phyloP scores from a whole-genome alignment of 2,329 filamentous ascomycete species.

The Phaeosphaeriaceae sp. region DNA sequence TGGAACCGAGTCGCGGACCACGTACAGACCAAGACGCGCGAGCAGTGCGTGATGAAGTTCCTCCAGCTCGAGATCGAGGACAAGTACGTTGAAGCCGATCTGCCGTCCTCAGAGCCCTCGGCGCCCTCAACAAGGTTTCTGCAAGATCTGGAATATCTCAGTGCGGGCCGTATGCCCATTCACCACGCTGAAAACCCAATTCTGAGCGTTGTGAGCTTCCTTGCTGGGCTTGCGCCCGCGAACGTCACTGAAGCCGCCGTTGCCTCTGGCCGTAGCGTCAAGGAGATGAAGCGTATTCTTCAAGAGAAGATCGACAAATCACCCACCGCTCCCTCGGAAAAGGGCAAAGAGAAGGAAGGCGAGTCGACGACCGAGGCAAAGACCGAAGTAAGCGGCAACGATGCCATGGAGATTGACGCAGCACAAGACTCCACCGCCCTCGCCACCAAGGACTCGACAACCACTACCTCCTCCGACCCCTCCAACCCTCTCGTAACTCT shows the following conservation, averaged over 20 bases:
- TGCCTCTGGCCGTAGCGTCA: slow-evolving; percentile 85
- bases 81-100: slow-evolving; percentile 88
- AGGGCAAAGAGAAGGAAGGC: slow-evolving; percentile 68
- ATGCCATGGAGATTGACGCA: slow-evolving; percentile 67
- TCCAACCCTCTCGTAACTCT: slow-evolving; percentile 69
- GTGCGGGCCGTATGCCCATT: slow-evolving; percentile 82
- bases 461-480: slow-evolving; percentile 13
- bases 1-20: slow-evolving; percentile 94
- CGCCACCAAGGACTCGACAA: slow-evolving; percentile 28
- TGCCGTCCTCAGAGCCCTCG: slow-evolving; percentile 54
- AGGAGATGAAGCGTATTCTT: slow-evolving; percentile 82
- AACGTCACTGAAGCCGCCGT: slow-evolving; percentile 78
- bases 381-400: slow-evolving; percentile 56
- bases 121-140: slow-evolving; percentile 54
- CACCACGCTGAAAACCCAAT: slow-evolving; percentile 94
- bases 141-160: slow-evolving; percentile 67
- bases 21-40: slow-evolving; percentile 87
- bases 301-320: slow-evolving; percentile 77
- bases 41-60: slow-evolving; percentile 97
- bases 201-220: slow-evolving; percentile 93
- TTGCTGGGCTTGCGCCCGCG: slow-evolving; percentile 89
- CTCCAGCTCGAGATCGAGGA: slow-evolving; percentile 96
- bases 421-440: slow-evolving; percentile 52
- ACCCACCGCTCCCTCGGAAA: slow-evolving; percentile 50
- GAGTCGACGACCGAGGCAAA: slow-evolving; percentile 56